A percentile compares a stretch with the other conserved stretches of the same genome.
phyloP scores from a whole-genome alignment of 306 rosid species.

The Prunus davidiana region DNA sequence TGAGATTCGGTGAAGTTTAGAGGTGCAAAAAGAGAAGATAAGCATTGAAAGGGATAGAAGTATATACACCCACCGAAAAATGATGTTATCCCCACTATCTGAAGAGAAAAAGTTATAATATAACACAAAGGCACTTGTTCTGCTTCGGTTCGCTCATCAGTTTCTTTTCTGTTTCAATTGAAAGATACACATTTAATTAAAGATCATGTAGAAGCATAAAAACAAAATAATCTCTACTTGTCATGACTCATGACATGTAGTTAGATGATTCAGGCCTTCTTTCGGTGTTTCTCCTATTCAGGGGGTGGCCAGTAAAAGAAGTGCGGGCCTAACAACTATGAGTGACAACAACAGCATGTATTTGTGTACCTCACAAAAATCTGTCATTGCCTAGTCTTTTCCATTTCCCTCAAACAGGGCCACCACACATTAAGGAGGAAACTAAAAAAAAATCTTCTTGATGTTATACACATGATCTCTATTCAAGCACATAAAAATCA shows the following conservation, averaged over 20 bases:
- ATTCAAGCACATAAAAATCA: background rate
- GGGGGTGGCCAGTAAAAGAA: background rate
- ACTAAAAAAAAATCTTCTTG: background rate
- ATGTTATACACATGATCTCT: background rate
- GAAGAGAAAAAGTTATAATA: conserved; percentile 51
- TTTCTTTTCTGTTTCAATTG: conserved; percentile 68
- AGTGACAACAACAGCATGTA: background rate
- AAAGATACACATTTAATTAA: conserved; percentile 11
- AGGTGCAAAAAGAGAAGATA: background rate
- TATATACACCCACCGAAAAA: conserved; percentile 29
- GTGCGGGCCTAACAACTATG: background rate
- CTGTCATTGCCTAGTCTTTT: background rate
- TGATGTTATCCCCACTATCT: conserved; percentile 20
- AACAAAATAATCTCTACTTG: conserved; percentile 2
- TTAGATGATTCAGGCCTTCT: background rate
- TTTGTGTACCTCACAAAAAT: background rate
- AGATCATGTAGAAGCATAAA: background rate
- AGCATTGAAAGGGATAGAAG: conserved; percentile 11
- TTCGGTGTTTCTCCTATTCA: background rate
- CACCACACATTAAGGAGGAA: background rate
- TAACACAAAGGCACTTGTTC: conserved; percentile 69
- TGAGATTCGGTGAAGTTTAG: background rate
- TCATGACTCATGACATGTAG: background rate
- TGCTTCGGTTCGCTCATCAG: conserved; percentile 38
- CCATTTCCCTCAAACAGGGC: background rate